A percentile compares a stretch with the other conserved stretches of the same genome.
phyloP scores from a whole-genome alignment of 2,329 filamentous ascomycete species.

The Pseudogymnoascus destructans region DNA sequence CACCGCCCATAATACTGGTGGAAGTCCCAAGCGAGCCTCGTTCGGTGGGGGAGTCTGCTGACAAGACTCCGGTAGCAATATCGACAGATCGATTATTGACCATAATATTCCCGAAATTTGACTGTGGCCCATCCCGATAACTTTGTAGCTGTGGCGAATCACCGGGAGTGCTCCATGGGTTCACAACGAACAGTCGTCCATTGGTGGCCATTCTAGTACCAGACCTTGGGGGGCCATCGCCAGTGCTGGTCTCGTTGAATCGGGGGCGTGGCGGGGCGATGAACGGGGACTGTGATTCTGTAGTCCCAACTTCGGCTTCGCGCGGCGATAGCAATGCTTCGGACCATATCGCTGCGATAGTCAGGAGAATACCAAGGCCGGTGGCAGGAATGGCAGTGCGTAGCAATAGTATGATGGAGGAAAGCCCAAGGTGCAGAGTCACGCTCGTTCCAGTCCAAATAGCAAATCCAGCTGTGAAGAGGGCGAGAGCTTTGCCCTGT shows the following conservation, averaged over 20 bases:
- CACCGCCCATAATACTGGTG: not conserved
- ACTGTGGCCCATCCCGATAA: not conserved
- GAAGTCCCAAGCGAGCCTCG: not conserved
- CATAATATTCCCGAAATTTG: constrained; percentile 3
- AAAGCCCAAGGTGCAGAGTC: constrained; percentile 24
- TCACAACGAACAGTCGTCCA: constrained; percentile 23
- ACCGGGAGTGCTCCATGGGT: constrained; percentile 21
- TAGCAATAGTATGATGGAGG: constrained; percentile 20
- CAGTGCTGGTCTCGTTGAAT: constrained; percentile 18
- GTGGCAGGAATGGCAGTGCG: constrained; percentile 24
- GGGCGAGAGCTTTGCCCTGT: constrained; percentile 20
- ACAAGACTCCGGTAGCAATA: not conserved
- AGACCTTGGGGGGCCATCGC: constrained; percentile 20
- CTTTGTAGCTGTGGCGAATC: constrained; percentile 15
- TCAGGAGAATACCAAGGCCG: constrained; percentile 23
- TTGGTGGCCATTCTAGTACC: constrained; percentile 18
- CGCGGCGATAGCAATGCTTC: constrained; percentile 17
- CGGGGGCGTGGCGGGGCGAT: constrained; percentile 18
- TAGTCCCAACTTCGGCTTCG: constrained; percentile 19
- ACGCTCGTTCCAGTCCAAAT: constrained; percentile 25
- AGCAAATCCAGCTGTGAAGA: constrained; percentile 20
- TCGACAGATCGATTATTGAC: constrained; percentile 5
- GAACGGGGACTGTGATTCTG: constrained; percentile 25
- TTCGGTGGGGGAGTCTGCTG: not conserved
- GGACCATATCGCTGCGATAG: constrained; percentile 20